Evolutionary conservation across 1,284 basidiomycete species (phyloP).

Genomic region (Cutaneotrichosporon sp.): DNA sequence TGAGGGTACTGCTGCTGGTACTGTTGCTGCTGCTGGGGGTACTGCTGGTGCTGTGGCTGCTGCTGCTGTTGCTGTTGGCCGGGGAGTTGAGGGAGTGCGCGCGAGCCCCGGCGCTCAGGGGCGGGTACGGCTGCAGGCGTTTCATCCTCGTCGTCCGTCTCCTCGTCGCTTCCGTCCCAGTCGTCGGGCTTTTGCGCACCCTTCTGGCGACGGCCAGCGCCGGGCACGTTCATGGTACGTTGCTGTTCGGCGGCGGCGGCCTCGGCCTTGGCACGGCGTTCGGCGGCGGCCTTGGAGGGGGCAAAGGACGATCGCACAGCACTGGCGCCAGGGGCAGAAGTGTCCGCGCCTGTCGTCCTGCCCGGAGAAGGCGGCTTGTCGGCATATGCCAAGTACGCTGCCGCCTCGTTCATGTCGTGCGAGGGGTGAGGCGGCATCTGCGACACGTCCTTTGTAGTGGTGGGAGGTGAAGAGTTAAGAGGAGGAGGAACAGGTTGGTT

Average conservation of each 20-base stretch:
- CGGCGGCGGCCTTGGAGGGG: constrained; percentile 68
- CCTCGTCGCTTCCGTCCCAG: constrained; percentile 62
- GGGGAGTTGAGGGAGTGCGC: constrained; percentile 27
- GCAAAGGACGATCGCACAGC: constrained; percentile 72
- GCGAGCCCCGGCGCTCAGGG: constrained; percentile 10
- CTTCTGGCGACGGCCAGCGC: constrained; percentile 25
- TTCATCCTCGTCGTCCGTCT: constrained; percentile 58
- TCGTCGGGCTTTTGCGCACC: constrained; percentile 9
- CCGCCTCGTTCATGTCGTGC: constrained; percentile 32
- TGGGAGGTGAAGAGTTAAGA: background rate
- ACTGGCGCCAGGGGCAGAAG: background rate
- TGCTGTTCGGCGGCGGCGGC: constrained; percentile 60
- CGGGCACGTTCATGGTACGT: constrained; percentile 51
- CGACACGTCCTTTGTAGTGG: background rate
- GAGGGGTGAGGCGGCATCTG: background rate
- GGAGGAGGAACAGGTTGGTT: no score
- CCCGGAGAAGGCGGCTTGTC: constrained; percentile 24
- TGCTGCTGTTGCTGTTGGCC: background rate
- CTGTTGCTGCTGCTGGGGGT: background rate
- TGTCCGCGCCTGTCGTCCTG: no score
- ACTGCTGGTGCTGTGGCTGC: background rate
- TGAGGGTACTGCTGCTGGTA: constrained; percentile 2
- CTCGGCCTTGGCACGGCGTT: constrained; percentile 73
- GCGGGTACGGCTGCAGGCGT: background rate
- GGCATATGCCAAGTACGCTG: constrained; percentile 37